Evolutionary conservation across 305 asterid genomes (phyloP).

Genomic region (Salvia sclarea): DNA sequence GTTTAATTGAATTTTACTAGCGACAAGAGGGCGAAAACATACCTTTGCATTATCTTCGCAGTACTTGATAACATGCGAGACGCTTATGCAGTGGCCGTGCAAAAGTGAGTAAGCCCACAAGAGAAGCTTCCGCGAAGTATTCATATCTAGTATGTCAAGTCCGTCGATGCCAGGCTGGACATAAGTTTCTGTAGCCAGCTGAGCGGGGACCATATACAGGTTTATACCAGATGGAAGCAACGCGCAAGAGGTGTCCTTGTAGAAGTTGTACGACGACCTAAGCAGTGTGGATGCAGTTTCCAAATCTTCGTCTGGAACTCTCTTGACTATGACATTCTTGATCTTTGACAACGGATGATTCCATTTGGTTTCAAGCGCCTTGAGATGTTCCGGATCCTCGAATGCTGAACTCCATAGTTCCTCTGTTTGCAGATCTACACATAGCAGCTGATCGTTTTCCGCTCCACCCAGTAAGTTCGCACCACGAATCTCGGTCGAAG

Average conservation of each 20-base stretch:
- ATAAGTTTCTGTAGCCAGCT: slow-evolving; percentile 86
- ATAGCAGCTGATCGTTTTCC: slow-evolving; percentile 71
- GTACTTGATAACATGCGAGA: slow-evolving; percentile 75
- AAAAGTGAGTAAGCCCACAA: slow-evolving; percentile 92
- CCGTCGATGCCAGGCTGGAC: slow-evolving; percentile 94
- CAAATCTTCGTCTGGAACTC: slow-evolving; percentile 87
- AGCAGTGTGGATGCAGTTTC: slow-evolving; percentile 83
- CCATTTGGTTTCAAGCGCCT: slow-evolving; percentile 81
- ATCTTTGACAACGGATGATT: slow-evolving; percentile 73
- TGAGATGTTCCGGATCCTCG: slow-evolving; percentile 77
- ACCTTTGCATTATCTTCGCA: slow-evolving; percentile 94
- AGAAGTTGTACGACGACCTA: slow-evolving; percentile 85
- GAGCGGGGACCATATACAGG: slow-evolving; percentile 87
- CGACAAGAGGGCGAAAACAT: slow-evolving; percentile 20
- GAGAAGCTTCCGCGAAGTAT: slow-evolving; percentile 91
- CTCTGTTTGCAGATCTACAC: slow-evolving; percentile 87
- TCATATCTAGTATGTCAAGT: slow-evolving; percentile 90
- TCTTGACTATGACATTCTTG: slow-evolving; percentile 83
- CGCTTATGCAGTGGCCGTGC: slow-evolving; percentile 73
- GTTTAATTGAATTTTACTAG: too few relatives aligned
- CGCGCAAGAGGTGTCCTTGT: slow-evolving; percentile 93
- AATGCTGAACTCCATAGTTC: slow-evolving; percentile 86
- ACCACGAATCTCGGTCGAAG: slow-evolving; percentile 58
- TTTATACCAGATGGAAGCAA: slow-evolving; percentile 94
- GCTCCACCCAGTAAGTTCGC: slow-evolving; percentile 49